Conservation (phyloP, 306 rosid genomes). For the Begonia loranthoides region DNA sequence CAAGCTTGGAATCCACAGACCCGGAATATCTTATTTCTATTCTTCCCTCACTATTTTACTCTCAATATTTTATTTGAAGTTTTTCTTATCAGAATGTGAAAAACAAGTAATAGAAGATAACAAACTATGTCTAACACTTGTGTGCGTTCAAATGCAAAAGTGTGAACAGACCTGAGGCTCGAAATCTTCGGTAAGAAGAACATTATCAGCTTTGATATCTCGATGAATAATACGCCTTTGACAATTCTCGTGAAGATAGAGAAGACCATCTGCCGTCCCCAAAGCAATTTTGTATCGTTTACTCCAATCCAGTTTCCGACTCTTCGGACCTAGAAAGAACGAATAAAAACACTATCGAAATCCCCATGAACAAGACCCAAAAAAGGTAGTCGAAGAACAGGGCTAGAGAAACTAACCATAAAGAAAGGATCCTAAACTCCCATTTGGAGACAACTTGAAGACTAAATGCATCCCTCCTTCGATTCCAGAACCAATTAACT, state of each 20-base stretch:
- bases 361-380: no score
- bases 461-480: conserved; percentile 69
- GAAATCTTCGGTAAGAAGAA: conserved; percentile 59
- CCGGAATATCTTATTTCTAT: no score
- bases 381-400: not conserved
- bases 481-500: conserved; percentile 56
- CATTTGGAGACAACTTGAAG: conserved; percentile 47
- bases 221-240: conserved; percentile 66
- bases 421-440: conserved; percentile 68
- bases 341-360: no score
- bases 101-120: no score
- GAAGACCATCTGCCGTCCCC: conserved; percentile 65
- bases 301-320: conserved; percentile 42
- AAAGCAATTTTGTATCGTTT: conserved; percentile 49
- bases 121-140: no score
- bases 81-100: no score
- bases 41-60: no score
- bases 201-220: conserved; percentile 66
- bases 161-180: conserved; percentile 55
- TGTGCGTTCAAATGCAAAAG: no score
- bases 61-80: no score
- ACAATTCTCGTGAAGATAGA: conserved; percentile 70
- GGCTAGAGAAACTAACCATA: conserved; percentile 34
- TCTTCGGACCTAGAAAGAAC: conserved; percentile 27
- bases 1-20: no score